Percentiles rank a stretch among this genome's conserved stretches.
Conservation (phyloP, 257 asterid genomes). For the Nicotiana tomentosiformis region DNA sequence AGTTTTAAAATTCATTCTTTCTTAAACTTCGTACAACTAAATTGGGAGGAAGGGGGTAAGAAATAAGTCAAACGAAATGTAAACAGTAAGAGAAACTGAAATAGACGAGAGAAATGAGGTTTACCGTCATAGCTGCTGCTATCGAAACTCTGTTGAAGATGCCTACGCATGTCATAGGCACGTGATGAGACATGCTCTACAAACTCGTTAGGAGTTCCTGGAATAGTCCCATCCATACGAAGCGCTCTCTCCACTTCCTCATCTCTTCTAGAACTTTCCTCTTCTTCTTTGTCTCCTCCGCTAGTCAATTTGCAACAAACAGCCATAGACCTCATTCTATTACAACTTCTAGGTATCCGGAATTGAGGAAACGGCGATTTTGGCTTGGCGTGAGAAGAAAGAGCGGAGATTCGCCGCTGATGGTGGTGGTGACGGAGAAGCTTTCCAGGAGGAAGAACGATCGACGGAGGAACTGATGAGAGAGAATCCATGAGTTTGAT, state of each 20-base stretch:
- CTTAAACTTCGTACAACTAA: too few relatives aligned
- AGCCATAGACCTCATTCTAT: not conserved
- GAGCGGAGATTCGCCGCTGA: conserved; percentile 29
- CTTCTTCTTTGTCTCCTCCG: conserved; percentile 23
- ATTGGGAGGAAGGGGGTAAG: too few relatives aligned
- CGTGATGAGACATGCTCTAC: conserved; percentile 85
- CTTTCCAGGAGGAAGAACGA: conserved; percentile 46
- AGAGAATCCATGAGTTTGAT: conserved; percentile 50
- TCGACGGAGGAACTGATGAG: conserved; percentile 49
- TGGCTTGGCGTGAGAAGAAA: conserved; percentile 10
- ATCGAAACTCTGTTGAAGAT: conserved; percentile 80
- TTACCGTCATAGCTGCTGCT: conserved; percentile 92
- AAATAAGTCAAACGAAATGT: not conserved
- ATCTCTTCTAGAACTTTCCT: conserved; percentile 43
- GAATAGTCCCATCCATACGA: conserved; percentile 85
- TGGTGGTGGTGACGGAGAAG: conserved; percentile 32
- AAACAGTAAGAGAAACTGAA: not conserved
- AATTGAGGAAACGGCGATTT: conserved; percentile 10
- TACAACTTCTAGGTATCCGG: conserved; percentile 15
- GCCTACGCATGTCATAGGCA: conserved; percentile 87
- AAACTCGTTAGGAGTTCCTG: conserved; percentile 71
- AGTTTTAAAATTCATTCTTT: too few relatives aligned
- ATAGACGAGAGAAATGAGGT: not conserved
- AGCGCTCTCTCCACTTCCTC: conserved; percentile 82
- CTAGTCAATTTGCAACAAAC: conserved; percentile 27